Evolutionary conservation across 2,329 filamentous ascomycete genomes (phyloP), one percentile per base, ranked within the genome.

Genomic region (Clonostachys rosea): DNA sequence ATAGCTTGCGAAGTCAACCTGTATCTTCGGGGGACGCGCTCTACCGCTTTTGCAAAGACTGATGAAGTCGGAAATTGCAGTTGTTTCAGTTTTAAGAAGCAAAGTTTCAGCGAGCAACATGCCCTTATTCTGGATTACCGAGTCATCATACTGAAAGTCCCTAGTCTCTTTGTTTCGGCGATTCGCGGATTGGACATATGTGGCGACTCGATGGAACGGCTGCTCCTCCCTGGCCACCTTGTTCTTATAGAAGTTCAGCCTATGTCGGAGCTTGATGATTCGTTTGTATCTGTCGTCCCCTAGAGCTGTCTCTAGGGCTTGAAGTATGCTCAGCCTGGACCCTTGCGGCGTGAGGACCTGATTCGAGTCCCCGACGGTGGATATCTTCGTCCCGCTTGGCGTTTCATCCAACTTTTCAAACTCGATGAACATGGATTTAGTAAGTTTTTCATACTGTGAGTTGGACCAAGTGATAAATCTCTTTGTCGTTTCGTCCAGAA

Each of bases 401-500:
- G 35, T 40, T 6, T 43, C 30, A 35, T 44, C 42, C 30, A 57
- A 42, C 2, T 20, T 40, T 17, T 50, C 48, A n/a, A 54, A 47
- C 39, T 47, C 47, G 9, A 37, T 17, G 3, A 54, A 17, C 12
- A 56, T 43, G 14, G 16, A 24, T 8, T 49, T 36, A 8, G 49
- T 47, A 9, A 58, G 47, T 4, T 37, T 39, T 3, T 39, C 17
- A 41, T 55, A 47, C 30, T 49, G 13, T 3, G 20, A 35, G n/a
- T 76, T 74, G 0, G 76, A 70, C 66, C 72, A 79, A 5, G 73
- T 55, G n/a, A 84, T 74, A 56, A 87, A 83, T 51, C 80, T 83
- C 62, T 84, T 85, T 0, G 80, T 81, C 0, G 76, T 70, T 56
- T 86, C 78, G 46, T 87, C 81, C 1, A 88, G 67, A 7, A 82